Evolutionary conservation across 2,329 filamentous ascomycete genomes (phyloP).

Genomic region (Claviceps arundinis): DNA sequence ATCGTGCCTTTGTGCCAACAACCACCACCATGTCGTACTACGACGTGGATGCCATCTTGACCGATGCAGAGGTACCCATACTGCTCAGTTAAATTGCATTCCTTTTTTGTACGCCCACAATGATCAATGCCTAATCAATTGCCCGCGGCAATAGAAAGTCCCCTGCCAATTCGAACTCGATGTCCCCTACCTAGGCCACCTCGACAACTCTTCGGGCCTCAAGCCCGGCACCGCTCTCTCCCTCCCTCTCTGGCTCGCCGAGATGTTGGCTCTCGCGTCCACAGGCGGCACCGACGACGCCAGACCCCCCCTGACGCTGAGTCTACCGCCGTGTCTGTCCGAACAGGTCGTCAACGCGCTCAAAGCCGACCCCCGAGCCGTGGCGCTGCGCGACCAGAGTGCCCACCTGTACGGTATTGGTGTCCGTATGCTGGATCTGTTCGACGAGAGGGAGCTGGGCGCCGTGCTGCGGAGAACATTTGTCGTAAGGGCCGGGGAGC

Average conservation of each 20-base stretch:
- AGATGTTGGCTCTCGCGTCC: conserved; percentile 71
- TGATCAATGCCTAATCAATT: too few relatives aligned
- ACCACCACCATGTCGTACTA: conserved; percentile 55
- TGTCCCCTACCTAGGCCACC: conserved; percentile 72
- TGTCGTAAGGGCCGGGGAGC: conserved; percentile 65
- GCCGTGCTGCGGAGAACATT: conserved; percentile 67
- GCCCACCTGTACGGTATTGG: conserved; percentile 82
- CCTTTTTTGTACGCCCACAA: not conserved
- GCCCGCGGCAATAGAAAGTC: conserved; percentile 52
- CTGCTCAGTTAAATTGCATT: too few relatives aligned
- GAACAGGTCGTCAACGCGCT: conserved; percentile 76
- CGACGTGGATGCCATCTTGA: conserved; percentile 72
- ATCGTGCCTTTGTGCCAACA: not conserved
- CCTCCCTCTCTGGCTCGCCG: conserved; percentile 85
- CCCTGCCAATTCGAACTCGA: conserved; percentile 91
- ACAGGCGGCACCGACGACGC: conserved; percentile 28
- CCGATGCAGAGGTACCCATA: conserved; percentile 56
- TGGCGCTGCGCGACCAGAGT: conserved; percentile 71
- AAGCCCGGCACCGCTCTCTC: conserved; percentile 69
- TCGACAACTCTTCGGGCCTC: conserved; percentile 71
- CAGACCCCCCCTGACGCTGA: conserved; percentile 60
- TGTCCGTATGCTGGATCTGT: conserved; percentile 75
- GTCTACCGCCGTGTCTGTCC: conserved; percentile 65
- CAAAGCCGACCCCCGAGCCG: conserved; percentile 76
- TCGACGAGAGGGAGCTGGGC: conserved; percentile 69